Evolutionary conservation across 2,329 filamentous ascomycete species (phyloP).

Genomic region (Ilyonectria sp.): DNA sequence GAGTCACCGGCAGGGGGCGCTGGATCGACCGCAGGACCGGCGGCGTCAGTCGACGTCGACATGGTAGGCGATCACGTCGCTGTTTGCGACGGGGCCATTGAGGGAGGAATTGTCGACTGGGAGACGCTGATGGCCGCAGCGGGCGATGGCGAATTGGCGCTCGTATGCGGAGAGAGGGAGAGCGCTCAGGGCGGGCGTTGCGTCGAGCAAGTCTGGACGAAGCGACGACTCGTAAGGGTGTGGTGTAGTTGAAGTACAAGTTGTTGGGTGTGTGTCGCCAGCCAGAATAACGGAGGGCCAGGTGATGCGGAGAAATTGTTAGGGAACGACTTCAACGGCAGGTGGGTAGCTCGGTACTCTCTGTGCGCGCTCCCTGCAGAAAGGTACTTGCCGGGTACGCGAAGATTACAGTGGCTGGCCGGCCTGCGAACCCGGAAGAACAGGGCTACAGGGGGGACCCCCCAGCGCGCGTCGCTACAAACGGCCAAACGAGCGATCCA

Average conservation of each 20-base stretch:
- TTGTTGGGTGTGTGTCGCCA: conserved; percentile 30
- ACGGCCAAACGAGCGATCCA: conserved; percentile 15
- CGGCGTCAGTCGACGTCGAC: conserved; percentile 67
- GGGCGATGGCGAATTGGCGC: conserved; percentile 25
- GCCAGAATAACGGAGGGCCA: conserved; percentile 38
- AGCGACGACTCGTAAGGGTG: conserved; percentile 32
- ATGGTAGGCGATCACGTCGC: conserved; percentile 61
- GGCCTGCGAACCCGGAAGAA: conserved; percentile 41
- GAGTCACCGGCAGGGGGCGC: conserved; percentile 51
- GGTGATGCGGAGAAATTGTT: conserved; percentile 50
- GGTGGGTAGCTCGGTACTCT: conserved; percentile 10
- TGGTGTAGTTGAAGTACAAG: conserved; percentile 40
- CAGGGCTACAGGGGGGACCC: conserved; percentile 39
- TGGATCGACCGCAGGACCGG: conserved; percentile 65
- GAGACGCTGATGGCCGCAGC: conserved; percentile 35
- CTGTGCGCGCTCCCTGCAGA: conserved; percentile 11
- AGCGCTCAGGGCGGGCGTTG: conserved; percentile 18
- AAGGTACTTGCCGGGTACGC: conserved; percentile 17
- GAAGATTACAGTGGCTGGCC: conserved; percentile 27
- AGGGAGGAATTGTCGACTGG: conserved; percentile 39
- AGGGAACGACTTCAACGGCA: conserved; percentile 17
- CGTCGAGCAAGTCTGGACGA: conserved; percentile 29
- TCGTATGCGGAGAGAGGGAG: conserved; percentile 7
- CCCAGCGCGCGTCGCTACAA: conserved; percentile 27
- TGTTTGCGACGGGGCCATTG: conserved; percentile 55